Evolutionary conservation across 1,284 basidiomycete species (phyloP).

Genomic region (Cutaneotrichosporon daszewskae): DNA sequence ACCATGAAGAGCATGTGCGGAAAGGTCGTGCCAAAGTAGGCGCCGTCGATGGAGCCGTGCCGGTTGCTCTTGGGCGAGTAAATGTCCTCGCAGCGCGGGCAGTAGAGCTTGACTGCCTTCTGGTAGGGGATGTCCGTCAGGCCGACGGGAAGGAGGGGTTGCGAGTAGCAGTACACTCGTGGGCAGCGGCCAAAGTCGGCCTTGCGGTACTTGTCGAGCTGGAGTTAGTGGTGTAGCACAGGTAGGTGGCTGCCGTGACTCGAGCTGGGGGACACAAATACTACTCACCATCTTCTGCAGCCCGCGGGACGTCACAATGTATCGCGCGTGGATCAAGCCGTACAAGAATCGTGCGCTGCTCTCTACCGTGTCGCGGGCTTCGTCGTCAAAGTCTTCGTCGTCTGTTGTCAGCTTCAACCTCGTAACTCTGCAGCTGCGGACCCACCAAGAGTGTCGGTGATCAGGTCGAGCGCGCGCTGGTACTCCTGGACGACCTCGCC

Average conservation of each 20-base stretch:
- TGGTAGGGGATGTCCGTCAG: conserved; percentile 90
- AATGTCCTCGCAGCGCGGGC: conserved; percentile 91
- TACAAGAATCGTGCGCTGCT: conserved; percentile 85
- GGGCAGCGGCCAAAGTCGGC: conserved; percentile 95
- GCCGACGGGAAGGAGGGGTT: conserved; percentile 90
- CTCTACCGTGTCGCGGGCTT: conserved; percentile 58
- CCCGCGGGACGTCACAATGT: conserved; percentile 90
- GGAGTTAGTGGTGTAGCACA: conserved; percentile 10
- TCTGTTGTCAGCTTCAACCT: conserved; percentile 24
- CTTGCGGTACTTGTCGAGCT: conserved; percentile 95
- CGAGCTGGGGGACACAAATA: neutral
- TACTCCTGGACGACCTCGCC: conserved; percentile 90
- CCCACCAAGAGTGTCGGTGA: conserved; percentile 79
- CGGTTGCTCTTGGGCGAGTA: conserved; percentile 91
- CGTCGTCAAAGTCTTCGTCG: conserved; percentile 52
- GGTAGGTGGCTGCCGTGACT: neutral
- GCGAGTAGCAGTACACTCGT: conserved; percentile 82
- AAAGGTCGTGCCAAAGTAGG: conserved; percentile 94
- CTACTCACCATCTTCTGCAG: conserved; percentile 86
- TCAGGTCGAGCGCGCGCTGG: conserved; percentile 85
- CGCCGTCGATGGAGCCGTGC: conserved; percentile 91
- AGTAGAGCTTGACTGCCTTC: conserved; percentile 95
- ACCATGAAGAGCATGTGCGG: conserved; percentile 93
- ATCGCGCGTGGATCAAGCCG: conserved; percentile 92
- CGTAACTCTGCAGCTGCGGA: conserved; percentile 5